Conservation (phyloP, 805 yeast species). For the Saccharomycopsis sp. region DNA sequence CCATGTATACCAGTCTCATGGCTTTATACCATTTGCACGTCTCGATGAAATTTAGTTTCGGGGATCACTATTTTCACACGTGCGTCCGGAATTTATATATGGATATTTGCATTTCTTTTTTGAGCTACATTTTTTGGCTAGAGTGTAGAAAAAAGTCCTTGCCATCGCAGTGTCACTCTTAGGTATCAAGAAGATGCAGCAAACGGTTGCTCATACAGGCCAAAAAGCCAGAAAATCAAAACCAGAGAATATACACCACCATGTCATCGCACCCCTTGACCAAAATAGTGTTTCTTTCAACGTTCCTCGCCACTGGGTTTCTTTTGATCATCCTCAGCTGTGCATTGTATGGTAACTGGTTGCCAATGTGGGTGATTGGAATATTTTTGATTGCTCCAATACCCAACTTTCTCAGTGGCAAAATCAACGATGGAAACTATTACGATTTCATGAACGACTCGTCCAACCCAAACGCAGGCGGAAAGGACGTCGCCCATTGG, state of each 20-base stretch:
- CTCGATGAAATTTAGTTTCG: no score
- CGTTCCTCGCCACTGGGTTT: slow-evolving; percentile 83
- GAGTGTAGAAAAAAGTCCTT: no score
- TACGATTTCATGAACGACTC: slow-evolving; percentile 62
- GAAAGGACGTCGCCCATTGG: slow-evolving; percentile 76
- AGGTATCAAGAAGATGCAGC: not conserved
- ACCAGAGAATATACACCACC: not conserved
- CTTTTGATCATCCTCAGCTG: slow-evolving; percentile 82
- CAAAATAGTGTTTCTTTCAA: slow-evolving; percentile 67
- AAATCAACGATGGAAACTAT: slow-evolving; percentile 33
- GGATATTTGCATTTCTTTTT: no score
- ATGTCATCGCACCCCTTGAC: slow-evolving; percentile 52
- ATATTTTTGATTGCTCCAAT: slow-evolving; percentile 64
- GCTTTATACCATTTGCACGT: no score
- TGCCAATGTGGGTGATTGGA: slow-evolving; percentile 71
- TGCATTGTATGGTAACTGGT: slow-evolving; percentile 84
- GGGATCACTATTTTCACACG: no score
- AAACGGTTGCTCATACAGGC: not conserved
- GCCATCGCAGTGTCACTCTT: no score
- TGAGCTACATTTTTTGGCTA: no score
- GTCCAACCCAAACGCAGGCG: slow-evolving; percentile 32
- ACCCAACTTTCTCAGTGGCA: slow-evolving; percentile 56
- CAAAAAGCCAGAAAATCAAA: not conserved
- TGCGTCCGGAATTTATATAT: no score
- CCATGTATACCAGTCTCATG: no score